Percentiles rank a stretch among this genome's conserved stretches.
Conservation (phyloP, 2,329 filamentous ascomycete genomes). For the Leptographium radiaticola region DNA sequence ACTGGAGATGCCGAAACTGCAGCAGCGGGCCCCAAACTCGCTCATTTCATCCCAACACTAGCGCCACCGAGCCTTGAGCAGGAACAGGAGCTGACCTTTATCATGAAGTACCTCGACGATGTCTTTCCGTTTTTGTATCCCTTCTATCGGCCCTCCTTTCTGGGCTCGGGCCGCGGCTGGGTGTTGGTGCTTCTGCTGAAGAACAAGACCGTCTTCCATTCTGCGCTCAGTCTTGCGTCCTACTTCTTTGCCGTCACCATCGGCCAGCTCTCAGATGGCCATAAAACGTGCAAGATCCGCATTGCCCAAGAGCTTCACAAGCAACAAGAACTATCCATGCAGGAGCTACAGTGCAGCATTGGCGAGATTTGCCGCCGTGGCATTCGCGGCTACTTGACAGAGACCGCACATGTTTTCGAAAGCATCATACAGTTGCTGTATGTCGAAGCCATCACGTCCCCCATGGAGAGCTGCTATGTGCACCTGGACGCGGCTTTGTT, state of each 20-base stretch:
- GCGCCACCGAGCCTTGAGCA: conserved; percentile 4
- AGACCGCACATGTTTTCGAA: conserved; percentile 20
- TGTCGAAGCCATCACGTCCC: conserved; percentile 23
- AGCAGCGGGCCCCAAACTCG: background rate
- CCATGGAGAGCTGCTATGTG: conserved; percentile 26
- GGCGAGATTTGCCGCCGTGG: conserved; percentile 15
- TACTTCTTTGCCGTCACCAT: conserved; percentile 41
- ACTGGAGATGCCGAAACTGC: background rate
- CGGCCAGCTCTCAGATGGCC: conserved; percentile 10
- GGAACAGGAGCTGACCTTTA: conserved; percentile 21
- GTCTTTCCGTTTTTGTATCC: conserved; percentile 51
- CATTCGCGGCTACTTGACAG: conserved; percentile 14
- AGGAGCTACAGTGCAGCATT: conserved; percentile 13
- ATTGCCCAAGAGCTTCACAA: conserved; percentile 14
- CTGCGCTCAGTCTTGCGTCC: conserved; percentile 39
- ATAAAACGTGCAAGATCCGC: conserved; percentile 7
- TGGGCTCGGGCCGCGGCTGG: conserved; percentile 47
- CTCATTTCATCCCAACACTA: background rate
- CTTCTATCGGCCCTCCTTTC: conserved; percentile 43
- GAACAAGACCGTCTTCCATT: conserved; percentile 45
- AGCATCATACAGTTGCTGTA: conserved; percentile 28
- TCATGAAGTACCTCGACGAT: conserved; percentile 49
- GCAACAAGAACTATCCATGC: conserved; percentile 18
- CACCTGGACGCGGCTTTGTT: conserved; percentile 29
- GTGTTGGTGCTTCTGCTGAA: conserved; percentile 41